phyloP scores from a whole-genome alignment of 2,329 filamentous ascomycete species.

The Hymenoscyphus occultus region DNA sequence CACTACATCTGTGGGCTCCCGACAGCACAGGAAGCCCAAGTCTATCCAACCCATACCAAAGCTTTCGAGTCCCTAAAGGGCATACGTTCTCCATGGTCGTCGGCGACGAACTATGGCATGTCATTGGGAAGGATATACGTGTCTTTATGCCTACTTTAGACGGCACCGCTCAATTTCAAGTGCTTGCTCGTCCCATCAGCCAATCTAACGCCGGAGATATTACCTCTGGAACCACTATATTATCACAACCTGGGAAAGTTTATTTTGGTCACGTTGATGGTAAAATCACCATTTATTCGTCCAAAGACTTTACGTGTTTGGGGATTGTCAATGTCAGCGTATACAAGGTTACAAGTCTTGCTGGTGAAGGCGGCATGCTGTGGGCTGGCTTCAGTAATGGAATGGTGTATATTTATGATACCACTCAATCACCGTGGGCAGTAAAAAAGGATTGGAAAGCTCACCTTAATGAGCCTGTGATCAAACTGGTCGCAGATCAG shows the following conservation, averaged over 20 bases:
- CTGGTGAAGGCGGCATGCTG: constrained; percentile 74
- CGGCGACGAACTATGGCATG: constrained; percentile 84
- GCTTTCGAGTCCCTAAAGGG: constrained; percentile 73
- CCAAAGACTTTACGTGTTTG: constrained; percentile 71
- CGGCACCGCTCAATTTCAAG: constrained; percentile 68
- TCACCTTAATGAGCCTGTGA: constrained; percentile 72
- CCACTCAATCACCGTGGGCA: constrained; percentile 75
- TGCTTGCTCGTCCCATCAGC: constrained; percentile 67
- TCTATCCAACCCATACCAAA: constrained; percentile 67
- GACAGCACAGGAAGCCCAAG: constrained; percentile 70
- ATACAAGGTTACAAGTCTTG: constrained; percentile 90
- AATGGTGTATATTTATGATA: constrained; percentile 90
- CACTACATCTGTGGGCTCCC: constrained; percentile 81
- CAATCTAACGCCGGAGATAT: constrained; percentile 79
- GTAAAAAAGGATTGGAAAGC: constrained; percentile 94
- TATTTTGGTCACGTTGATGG: constrained; percentile 93
- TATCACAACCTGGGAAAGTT: constrained; percentile 71
- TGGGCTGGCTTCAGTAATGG: constrained; percentile 97
- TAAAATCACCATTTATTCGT: constrained; percentile 89
- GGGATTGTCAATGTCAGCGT: constrained; percentile 80
- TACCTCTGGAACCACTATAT: constrained; percentile 75
- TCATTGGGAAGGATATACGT: constrained; percentile 80
- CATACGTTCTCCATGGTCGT: constrained; percentile 87
- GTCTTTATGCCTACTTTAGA: constrained; percentile 74
- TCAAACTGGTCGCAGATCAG: constrained; percentile 72